Conservation (phyloP, 2,329 filamentous ascomycete genomes). For the Fusarium camptoceras region DNA sequence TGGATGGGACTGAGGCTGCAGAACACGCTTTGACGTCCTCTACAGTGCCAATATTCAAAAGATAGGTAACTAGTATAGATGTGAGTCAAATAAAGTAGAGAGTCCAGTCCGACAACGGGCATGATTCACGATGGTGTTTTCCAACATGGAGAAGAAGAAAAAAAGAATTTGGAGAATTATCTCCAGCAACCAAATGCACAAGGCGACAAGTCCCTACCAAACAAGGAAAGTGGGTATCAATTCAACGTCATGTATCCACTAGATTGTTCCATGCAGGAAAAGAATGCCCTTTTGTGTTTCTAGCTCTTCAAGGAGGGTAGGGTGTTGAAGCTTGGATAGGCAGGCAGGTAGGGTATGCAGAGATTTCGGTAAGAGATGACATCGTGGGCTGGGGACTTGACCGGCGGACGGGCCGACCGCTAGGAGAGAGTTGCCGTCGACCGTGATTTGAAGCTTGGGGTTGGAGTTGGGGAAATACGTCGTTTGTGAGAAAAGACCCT, state of each 20-base stretch:
- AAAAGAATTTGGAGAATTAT: neutral
- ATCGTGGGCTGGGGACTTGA: conserved; percentile 1
- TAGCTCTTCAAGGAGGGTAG: neutral
- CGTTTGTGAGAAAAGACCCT: neutral
- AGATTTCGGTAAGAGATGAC: neutral
- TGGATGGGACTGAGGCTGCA: conserved; percentile 6
- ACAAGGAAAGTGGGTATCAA: conserved; percentile 30
- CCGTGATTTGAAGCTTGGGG: neutral
- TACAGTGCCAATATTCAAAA: conserved; percentile 3
- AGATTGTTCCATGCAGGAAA: conserved; percentile 5
- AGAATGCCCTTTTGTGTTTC: neutral
- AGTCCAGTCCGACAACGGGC: conserved; percentile 15
- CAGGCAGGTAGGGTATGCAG: neutral
- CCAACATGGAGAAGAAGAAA: neutral
- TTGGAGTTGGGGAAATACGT: neutral
- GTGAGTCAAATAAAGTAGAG: conserved; percentile 5
- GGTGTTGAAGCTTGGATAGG: neutral
- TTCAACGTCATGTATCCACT: neutral
- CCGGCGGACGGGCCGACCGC: conserved; percentile 11
- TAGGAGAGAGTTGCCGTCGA: neutral
- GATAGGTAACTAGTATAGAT: neutral
- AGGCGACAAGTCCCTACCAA: conserved; percentile 11
- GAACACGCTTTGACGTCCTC: neutral
- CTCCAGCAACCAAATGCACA: conserved; percentile 18
- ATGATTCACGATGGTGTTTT: conserved; percentile 29